Percentiles rank a stretch among this genome's conserved stretches.
Evolutionary conservation across 768 basidiomycete species (phyloP).

Genomic region (Udeniomyces megalosporus): DNA sequence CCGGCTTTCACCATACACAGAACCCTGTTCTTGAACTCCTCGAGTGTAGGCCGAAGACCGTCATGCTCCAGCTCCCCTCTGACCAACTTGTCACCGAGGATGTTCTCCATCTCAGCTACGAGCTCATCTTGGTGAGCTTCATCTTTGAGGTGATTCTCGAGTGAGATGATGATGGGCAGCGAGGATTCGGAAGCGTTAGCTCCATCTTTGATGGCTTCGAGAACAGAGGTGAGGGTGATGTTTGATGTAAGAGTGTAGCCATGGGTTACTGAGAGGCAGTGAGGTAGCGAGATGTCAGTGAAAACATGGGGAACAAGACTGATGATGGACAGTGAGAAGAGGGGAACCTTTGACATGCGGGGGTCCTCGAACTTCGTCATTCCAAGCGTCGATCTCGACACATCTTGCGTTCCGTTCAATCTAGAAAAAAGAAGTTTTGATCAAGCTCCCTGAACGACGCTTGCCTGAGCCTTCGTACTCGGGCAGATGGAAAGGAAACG

Average conservation of each 20-base stretch:
- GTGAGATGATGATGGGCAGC: constrained; percentile 46
- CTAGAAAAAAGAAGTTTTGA: neutral
- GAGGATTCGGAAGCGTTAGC: constrained; percentile 27
- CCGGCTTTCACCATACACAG: too few species aligned
- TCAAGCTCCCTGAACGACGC: neutral
- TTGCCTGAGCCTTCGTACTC: neutral
- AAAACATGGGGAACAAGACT: neutral
- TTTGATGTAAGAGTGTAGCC: constrained; percentile 44
- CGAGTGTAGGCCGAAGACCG: too few species aligned
- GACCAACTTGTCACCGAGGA: constrained; percentile 42
- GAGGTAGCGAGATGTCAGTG: constrained; percentile 23
- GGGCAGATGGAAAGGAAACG: neutral
- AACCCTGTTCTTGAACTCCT: too few species aligned
- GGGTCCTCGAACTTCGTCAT: constrained; percentile 16
- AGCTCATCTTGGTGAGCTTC: constrained; percentile 38
- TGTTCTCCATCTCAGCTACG: constrained; percentile 38
- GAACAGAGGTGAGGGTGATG: constrained; percentile 40
- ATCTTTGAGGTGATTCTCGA: constrained; percentile 47
- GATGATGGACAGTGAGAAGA: too few species aligned
- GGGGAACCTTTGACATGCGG: neutral
- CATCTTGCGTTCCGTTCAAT: constrained; percentile 40
- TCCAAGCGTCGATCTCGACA: constrained; percentile 57
- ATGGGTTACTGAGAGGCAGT: constrained; percentile 45
- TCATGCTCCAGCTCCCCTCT: too few species aligned
- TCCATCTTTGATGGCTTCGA: constrained; percentile 38